These are phyloP conservation scores for Russula virescens DNA, from an alignment of 768 basidiomycete species.

Conservation along the genomic window DNA sequence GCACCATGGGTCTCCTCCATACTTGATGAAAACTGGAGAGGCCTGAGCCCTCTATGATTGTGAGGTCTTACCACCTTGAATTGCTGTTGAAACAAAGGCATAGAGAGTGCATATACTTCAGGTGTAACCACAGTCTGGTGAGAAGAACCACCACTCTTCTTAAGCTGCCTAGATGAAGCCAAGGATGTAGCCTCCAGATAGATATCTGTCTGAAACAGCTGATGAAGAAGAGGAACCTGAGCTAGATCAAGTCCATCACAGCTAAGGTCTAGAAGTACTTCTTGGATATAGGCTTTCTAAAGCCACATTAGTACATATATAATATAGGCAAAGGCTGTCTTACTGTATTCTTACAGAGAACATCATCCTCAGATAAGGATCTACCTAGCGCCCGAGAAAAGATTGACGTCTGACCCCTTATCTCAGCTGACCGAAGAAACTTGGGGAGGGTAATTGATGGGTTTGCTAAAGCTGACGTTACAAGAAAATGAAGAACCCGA, in stretches of 20 bases:
- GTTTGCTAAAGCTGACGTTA: slow-evolving; percentile 27
- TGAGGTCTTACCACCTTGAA: background rate
- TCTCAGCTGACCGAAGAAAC: background rate
- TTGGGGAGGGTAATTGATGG: background rate
- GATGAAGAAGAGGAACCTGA: background rate
- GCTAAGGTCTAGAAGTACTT: background rate
- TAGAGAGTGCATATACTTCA: slow-evolving; percentile 1
- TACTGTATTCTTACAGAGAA: background rate
- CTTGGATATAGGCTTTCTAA: slow-evolving; percentile 7
- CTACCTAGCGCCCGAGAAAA: background rate
- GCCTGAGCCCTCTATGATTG: background rate
- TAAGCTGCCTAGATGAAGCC: background rate
- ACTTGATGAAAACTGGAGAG: background rate
- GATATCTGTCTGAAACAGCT: slow-evolving; percentile 19
- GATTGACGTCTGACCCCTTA: background rate
- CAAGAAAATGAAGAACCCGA: slow-evolving; percentile 44
- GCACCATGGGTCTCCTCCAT: slow-evolving; percentile 30
- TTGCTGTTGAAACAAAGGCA: background rate
- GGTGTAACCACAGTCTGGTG: slow-evolving; percentile 15
- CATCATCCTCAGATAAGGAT: background rate
- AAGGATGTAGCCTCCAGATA: background rate
- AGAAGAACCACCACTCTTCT: background rate
- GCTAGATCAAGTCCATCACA: background rate
- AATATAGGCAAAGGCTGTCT: background rate
- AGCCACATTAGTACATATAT: background rate